Percentiles rank a stretch among this genome's conserved stretches.
Evolutionary conservation across 768 basidiomycete species (phyloP).

Genomic region (Calvatia gigantea): DNA sequence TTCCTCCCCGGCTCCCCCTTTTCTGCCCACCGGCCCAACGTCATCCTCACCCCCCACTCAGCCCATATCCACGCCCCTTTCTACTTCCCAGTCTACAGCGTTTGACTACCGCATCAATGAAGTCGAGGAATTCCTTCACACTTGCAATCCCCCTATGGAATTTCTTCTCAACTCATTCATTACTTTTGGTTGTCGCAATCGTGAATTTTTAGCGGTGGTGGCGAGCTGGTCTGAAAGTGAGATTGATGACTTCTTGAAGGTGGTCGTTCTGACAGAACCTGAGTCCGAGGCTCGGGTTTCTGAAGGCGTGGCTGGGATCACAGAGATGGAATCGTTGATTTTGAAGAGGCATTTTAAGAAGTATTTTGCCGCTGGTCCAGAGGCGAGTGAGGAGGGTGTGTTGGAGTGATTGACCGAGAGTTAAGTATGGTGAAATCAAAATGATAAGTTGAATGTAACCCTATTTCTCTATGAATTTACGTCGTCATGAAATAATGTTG

Average conservation of each 20-base stretch:
- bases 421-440: too few species aligned
- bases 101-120: neutral
- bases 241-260: constrained; percentile 5
- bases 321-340: neutral
- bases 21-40: too few species aligned
- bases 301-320: too few species aligned
- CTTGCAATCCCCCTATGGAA: constrained; percentile 2
- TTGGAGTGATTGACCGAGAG: too few species aligned
- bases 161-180: neutral
- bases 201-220: neutral
- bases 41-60: neutral
- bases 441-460: neutral
- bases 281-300: neutral
- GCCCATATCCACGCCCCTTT: neutral
- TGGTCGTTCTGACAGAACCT: neutral
- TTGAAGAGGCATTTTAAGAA: neutral
- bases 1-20: too few species aligned
- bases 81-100: neutral
- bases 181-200: neutral
- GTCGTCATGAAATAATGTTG: too few species aligned
- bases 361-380: neutral
- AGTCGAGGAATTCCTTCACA: neutral
- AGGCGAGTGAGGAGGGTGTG: neutral
- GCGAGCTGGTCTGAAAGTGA: neutral
- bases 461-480: neutral